These are phyloP conservation scores for Magnusiomyces sp. DNA, from an alignment of 1,139 yeast genomes.

Conservation along the genomic window DNA sequence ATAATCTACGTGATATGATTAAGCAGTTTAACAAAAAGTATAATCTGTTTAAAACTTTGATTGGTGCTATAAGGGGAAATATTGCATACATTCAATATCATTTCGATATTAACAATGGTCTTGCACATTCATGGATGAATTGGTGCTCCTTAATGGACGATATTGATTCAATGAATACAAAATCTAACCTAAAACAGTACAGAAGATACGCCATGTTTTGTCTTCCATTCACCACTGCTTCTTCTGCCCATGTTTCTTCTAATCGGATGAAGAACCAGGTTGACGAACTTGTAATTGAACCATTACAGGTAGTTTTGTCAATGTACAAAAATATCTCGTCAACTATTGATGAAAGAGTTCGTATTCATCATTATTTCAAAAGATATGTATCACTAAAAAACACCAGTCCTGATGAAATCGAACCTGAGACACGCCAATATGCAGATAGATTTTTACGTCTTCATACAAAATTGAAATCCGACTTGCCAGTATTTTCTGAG, in stretches of 20 bases:
- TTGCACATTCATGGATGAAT: constrained; percentile 23
- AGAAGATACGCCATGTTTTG: constrained; percentile 22
- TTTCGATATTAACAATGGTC: constrained; percentile 20
- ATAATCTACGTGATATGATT: constrained; percentile 18
- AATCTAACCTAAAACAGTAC: constrained; percentile 1
- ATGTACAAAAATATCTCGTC: constrained; percentile 22
- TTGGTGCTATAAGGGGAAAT: constrained; percentile 20
- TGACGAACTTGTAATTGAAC: constrained; percentile 22
- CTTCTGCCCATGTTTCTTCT: constrained; percentile 22
- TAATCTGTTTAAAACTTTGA: constrained; percentile 17
- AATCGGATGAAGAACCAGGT: constrained; percentile 19
- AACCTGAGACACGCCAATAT: background rate
- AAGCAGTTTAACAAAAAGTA: constrained; percentile 18
- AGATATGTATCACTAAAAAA: constrained; percentile 17
- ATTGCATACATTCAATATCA: constrained; percentile 19
- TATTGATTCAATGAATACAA: background rate
- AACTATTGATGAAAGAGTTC: constrained; percentile 19
- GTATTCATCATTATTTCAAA: constrained; percentile 19
- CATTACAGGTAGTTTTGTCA: constrained; percentile 21
- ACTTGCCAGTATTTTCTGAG: constrained; percentile 24
- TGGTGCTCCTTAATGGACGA: constrained; percentile 17
- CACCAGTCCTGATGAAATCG: background rate
- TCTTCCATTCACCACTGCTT: constrained; percentile 21
- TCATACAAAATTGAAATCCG: constrained; percentile 24
- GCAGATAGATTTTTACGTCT: constrained; percentile 23